Conservation (phyloP, 768 basidiomycete genomes). For the Rhodotorula taiwanensis region DNA sequence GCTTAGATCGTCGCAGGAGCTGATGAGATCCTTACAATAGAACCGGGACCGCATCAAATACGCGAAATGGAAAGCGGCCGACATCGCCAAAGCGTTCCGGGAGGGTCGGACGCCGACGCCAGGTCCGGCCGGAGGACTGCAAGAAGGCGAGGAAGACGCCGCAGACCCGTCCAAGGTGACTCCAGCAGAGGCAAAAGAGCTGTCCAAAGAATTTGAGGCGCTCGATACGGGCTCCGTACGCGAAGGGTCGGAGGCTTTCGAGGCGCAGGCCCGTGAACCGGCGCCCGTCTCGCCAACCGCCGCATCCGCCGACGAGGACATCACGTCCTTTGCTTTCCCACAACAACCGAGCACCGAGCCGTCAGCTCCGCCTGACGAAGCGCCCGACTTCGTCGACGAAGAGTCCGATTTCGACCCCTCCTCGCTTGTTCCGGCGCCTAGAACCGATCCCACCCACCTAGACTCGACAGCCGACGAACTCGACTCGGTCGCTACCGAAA, state of each 20-base stretch:
- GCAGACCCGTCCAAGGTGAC: constrained; percentile 1
- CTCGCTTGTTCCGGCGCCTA: no score
- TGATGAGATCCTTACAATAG: constrained; percentile 39
- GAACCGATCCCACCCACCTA: constrained; percentile 27
- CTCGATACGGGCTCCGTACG: constrained; percentile 3
- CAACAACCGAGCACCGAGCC: constrained; percentile 25
- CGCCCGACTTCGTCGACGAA: constrained; percentile 28
- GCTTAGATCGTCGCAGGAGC: no score
- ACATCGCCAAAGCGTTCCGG: constrained; percentile 88
- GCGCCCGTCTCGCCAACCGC: constrained; percentile 14
- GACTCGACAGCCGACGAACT: not conserved
- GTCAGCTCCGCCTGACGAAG: constrained; percentile 25
- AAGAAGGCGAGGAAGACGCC: constrained; percentile 19
- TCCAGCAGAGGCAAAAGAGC: constrained; percentile 29
- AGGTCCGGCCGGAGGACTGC: constrained; percentile 60
- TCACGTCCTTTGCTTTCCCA: constrained; percentile 28
- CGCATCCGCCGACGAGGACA: not conserved
- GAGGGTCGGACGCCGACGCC: constrained; percentile 78
- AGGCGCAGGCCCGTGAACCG: constrained; percentile 4
- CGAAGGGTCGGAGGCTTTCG: not conserved
- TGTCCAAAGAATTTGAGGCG: constrained; percentile 22
- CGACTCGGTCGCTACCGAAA: constrained; percentile 29
- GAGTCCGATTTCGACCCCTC: no score
- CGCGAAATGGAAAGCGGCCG: constrained; percentile 94
- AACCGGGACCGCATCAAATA: constrained; percentile 83